Evolutionary conservation across 441 rosid species (phyloP).

Genomic region (Syzygium syzygioides): DNA sequence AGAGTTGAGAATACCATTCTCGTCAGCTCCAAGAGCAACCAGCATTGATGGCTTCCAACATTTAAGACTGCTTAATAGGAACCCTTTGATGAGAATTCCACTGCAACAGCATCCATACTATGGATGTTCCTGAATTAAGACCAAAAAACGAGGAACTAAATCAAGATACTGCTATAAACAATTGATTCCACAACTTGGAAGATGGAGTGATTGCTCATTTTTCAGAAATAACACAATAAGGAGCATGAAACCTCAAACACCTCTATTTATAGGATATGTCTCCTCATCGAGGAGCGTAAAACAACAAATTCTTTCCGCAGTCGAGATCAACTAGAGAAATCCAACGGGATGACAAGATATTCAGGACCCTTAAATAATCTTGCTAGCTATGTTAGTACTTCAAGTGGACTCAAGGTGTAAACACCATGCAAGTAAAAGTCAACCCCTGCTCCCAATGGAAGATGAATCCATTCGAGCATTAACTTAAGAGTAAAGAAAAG

Average conservation of each 20-base stretch:
- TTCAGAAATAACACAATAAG: neutral
- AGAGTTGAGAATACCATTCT: neutral
- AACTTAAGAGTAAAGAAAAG: neutral
- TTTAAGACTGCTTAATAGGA: conserved; percentile 8
- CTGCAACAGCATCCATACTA: conserved; percentile 76
- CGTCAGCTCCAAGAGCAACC: neutral
- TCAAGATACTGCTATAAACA: neutral
- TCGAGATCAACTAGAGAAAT: neutral
- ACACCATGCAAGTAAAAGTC: neutral
- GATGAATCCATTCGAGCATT: neutral
- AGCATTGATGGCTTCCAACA: neutral
- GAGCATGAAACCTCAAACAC: neutral
- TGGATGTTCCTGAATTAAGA: conserved; percentile 53
- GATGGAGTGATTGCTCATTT: neutral
- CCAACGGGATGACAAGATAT: neutral
- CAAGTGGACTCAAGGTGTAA: neutral
- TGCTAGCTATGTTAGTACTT: neutral
- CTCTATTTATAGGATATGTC: neutral
- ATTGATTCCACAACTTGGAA: neutral
- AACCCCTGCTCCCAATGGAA: neutral
- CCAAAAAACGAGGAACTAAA: neutral
- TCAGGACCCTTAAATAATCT: neutral
- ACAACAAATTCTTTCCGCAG: neutral
- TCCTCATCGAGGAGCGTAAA: neutral
- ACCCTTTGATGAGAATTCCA: conserved; percentile 46